Evolutionary conservation across 208 protist species (phyloP).

Genomic region (Trypanosoma melophagium): DNA sequence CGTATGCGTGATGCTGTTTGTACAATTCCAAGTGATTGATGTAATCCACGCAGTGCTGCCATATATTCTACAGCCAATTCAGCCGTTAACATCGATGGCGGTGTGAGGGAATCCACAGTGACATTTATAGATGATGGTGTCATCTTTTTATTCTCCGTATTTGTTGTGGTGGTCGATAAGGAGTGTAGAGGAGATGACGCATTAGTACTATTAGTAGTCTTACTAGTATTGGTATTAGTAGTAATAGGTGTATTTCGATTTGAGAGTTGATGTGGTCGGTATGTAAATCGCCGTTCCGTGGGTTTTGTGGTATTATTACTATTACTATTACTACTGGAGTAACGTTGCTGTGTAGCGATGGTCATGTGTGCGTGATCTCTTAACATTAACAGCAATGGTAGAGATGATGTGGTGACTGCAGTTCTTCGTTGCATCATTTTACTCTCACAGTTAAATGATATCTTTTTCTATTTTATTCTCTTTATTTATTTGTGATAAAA

Average conservation of each 20-base stretch:
- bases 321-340: not conserved
- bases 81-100: conserved; percentile 9
- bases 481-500: not conserved
- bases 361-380: too few species aligned
- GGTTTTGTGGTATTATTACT: conserved; percentile 1
- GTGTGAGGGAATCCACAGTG: conserved; percentile 1
- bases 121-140: conserved; percentile 4
- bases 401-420: too few species aligned
- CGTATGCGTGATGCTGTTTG: conserved; percentile 8
- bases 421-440: too few species aligned
- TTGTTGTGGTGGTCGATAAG: not conserved
- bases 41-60: conserved; percentile 10
- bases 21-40: conserved; percentile 10
- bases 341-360: not conserved
- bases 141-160: too few species aligned
- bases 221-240: not conserved
- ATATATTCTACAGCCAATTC: conserved; percentile 14
- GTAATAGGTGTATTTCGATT: not conserved
- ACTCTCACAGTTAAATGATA: too few species aligned
- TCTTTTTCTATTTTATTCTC: not conserved
- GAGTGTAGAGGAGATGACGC: not conserved
- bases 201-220: not conserved
- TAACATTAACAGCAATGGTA: too few species aligned
- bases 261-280: conserved; percentile 12
- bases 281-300: not conserved